These are phyloP conservation scores for Rhizophagus sp. DNA, from an alignment of 192 early-diverging fungal species.

Conservation along the genomic window DNA sequence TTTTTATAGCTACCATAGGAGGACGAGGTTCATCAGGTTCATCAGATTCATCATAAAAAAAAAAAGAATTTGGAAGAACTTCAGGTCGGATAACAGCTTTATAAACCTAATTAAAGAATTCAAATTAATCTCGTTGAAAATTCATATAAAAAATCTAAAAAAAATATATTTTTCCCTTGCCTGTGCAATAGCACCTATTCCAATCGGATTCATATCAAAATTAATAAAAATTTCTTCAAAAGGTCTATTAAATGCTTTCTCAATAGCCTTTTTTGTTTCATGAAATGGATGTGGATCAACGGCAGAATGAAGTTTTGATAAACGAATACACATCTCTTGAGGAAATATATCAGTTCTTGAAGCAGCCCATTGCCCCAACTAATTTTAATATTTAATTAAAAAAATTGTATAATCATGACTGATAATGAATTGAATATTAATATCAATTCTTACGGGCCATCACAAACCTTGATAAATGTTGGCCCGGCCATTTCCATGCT, in stretches of 20 bases:
- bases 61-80: slow-evolving; percentile 14
- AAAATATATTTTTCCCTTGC: slow-evolving; percentile 46
- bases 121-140: too few relatives aligned
- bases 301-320: slow-evolving; percentile 80
- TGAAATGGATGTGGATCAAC: slow-evolving; percentile 76
- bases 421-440: neutral
- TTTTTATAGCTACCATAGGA: slow-evolving; percentile 77
- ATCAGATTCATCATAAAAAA: neutral
- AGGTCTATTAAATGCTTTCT: slow-evolving; percentile 61
- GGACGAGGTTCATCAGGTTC: too few relatives aligned
- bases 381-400: neutral
- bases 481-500: slow-evolving; percentile 89
- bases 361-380: slow-evolving; percentile 89
- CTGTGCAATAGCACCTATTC: slow-evolving; percentile 96
- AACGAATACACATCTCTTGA: slow-evolving; percentile 66
- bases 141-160: neutral
- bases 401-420: neutral
- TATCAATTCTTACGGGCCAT: neutral
- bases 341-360: slow-evolving; percentile 89
- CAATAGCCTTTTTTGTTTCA: slow-evolving; percentile 65
- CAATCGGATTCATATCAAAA: slow-evolving; percentile 77
- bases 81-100: slow-evolving; percentile 53
- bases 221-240: slow-evolving; percentile 78
- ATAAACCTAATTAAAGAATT: slow-evolving; percentile 38
- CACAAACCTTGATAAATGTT: slow-evolving; percentile 87